Conservation (phyloP, 768 basidiomycete species). For the Scleroderma bovista region DNA sequence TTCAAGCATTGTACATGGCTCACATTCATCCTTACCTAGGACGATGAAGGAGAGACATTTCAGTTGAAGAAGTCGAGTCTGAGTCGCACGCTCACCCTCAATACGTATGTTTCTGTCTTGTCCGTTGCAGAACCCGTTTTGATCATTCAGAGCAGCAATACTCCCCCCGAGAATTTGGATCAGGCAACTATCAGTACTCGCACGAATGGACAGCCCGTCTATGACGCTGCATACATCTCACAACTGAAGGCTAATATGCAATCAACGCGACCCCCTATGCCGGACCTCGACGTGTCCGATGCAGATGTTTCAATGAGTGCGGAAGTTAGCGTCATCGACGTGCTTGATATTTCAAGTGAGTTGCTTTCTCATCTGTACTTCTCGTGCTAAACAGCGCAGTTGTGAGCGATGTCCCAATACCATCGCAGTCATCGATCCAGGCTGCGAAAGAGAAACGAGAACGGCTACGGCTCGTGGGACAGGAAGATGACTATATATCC, state of each 20-base stretch:
- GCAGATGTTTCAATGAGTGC: conserved; percentile 43
- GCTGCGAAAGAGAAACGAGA: conserved; percentile 75
- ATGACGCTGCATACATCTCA: conserved; percentile 67
- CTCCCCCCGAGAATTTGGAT: conserved; percentile 44
- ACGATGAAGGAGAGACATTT: conserved; percentile 59
- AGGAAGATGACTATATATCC: conserved; percentile 72
- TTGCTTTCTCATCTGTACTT: neutral
- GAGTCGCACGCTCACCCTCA: conserved; percentile 58
- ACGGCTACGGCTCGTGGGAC: conserved; percentile 48
- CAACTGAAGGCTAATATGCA: conserved; percentile 77
- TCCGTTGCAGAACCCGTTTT: conserved; percentile 3
- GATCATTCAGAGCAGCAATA: conserved; percentile 28
- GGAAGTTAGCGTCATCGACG: conserved; percentile 35
- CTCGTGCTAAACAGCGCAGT: conserved; percentile 13
- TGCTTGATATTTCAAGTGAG: conserved; percentile 28
- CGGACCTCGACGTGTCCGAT: conserved; percentile 39
- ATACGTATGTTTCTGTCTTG: conserved; percentile 35
- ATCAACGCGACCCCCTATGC: conserved; percentile 39
- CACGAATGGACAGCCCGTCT: conserved; percentile 50
- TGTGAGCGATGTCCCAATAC: conserved; percentile 46
- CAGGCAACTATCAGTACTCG: conserved; percentile 46
- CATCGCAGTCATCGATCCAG: conserved; percentile 63
- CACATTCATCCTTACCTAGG: conserved; percentile 35
- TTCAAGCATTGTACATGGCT: no score
- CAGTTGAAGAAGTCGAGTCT: conserved; percentile 77